Conservation (phyloP, 2,329 filamentous ascomycete species). For the Xylaria hypoxylon region DNA sequence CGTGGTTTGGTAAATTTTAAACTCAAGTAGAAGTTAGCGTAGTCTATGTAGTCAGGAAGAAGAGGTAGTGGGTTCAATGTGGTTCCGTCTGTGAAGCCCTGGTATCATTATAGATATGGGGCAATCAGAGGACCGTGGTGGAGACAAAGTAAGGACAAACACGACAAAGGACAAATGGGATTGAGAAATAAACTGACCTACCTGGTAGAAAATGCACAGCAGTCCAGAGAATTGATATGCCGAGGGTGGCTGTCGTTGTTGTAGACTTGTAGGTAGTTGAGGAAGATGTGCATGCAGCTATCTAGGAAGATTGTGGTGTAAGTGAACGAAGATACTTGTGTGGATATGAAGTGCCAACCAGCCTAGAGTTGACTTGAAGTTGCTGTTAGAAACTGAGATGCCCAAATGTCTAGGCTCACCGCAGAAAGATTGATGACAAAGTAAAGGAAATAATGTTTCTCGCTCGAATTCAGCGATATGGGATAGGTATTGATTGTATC, state of each 20-base stretch:
- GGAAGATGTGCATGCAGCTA: too few species aligned
- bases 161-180: conserved; percentile 26
- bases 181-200: not conserved
- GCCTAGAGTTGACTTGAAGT: not conserved
- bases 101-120: conserved; percentile 29
- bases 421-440: not conserved
- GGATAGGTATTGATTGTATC: too few species aligned
- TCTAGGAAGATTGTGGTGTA: too few species aligned
- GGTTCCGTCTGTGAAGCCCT: conserved; percentile 20
- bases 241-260: too few species aligned
- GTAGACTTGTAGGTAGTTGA: too few species aligned
- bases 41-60: not conserved
- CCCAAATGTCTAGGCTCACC: not conserved
- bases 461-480: too few species aligned
- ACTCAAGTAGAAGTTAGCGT: conserved; percentile 15
- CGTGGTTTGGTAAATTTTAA: not conserved
- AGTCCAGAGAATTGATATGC: not conserved
- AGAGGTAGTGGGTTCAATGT: conserved; percentile 22
- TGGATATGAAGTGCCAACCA: not conserved
- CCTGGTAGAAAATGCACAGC: not conserved
- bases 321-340: not conserved
- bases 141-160: conserved; percentile 28
- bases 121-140: conserved; percentile 33
- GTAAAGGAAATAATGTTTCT: too few species aligned
- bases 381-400: not conserved